These are phyloP conservation scores for Citrus unshiu DNA, from an alignment of 345 rosid species.

Conservation along the genomic window DNA sequence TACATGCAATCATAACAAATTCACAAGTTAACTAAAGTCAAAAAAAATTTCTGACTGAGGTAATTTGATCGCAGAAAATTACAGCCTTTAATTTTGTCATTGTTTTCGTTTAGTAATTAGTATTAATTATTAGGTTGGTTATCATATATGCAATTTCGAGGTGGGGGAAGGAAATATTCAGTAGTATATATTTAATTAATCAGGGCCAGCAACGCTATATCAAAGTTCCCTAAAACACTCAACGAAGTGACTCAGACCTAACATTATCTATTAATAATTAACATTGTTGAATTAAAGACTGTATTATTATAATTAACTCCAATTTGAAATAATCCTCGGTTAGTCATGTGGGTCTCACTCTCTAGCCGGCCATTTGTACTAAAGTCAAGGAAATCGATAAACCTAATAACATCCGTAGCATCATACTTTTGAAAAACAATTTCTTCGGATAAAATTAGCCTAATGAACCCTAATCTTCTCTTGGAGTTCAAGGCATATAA, in stretches of 20 bases:
- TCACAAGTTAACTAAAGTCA: background rate
- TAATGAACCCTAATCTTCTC: background rate
- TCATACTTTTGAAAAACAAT: background rate
- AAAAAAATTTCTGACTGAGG: background rate
- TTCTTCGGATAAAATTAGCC: background rate
- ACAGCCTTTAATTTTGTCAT: background rate
- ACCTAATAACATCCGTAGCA: background rate
- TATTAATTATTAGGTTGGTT: background rate
- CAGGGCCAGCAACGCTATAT: no score
- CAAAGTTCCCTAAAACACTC: background rate
- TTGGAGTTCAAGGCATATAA: background rate
- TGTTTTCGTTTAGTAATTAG: background rate
- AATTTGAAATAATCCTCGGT: background rate
- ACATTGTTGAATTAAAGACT: background rate
- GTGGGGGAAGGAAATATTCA: no score
- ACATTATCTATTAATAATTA: background rate
- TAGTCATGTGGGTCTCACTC: constrained; percentile 15
- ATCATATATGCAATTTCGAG: background rate
- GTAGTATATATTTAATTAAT: background rate
- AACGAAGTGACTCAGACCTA: constrained; percentile 19
- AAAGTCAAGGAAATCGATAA: background rate
- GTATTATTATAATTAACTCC: background rate
- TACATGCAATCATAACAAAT: background rate
- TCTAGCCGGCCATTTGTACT: constrained; percentile 6
- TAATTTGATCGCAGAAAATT: background rate